Evolutionary conservation across 2,329 filamentous ascomycete species (phyloP).

Genomic region (Diplodia intermedia): DNA sequence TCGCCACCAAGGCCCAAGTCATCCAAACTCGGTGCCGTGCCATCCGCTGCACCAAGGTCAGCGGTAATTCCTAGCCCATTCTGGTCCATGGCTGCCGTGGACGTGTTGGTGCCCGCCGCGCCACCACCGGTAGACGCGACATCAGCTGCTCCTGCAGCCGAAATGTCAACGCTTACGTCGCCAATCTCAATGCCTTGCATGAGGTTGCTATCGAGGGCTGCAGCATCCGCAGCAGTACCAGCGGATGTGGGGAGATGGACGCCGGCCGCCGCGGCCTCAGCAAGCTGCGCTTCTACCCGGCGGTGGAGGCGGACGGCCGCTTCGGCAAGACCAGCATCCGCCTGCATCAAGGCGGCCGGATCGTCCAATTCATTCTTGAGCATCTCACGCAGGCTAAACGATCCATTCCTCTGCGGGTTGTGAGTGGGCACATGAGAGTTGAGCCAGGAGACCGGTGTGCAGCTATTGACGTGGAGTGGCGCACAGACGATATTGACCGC

Average conservation of each 20-base stretch:
- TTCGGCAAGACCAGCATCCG: slow-evolving; percentile 66
- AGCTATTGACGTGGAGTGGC: slow-evolving; percentile 56
- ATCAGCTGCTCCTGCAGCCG: slow-evolving; percentile 11
- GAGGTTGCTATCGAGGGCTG: slow-evolving; percentile 20
- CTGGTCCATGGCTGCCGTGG: slow-evolving; percentile 14
- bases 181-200: slow-evolving; percentile 32
- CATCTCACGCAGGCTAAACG: slow-evolving; percentile 65
- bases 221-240: slow-evolving; percentile 14
- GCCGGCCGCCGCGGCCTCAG: slow-evolving; percentile 23
- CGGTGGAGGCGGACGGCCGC: slow-evolving; percentile 68
- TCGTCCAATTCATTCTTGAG: slow-evolving; percentile 66
- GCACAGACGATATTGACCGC: slow-evolving; percentile 73
- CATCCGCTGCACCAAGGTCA: slow-evolving; percentile 15
- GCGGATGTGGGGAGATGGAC: slow-evolving; percentile 14
- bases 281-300: slow-evolving; percentile 69
- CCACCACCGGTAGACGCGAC: slow-evolving; percentile 1
- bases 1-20: slow-evolving; percentile 16
- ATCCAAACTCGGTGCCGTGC: slow-evolving; percentile 13
- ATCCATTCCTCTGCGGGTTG: slow-evolving; percentile 40
- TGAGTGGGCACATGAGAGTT: slow-evolving; percentile 40
- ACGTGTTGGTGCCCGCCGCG: slow-evolving; percentile 3
- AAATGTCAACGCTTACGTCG: slow-evolving; percentile 27
- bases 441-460: slow-evolving; percentile 45
- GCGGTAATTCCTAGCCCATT: neutral
- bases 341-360: slow-evolving; percentile 63